Evolutionary conservation across 139 green algal genomes (phyloP), one percentile per base, ranked within the genome.

Genomic region (Klebsormidium nitens): DNA sequence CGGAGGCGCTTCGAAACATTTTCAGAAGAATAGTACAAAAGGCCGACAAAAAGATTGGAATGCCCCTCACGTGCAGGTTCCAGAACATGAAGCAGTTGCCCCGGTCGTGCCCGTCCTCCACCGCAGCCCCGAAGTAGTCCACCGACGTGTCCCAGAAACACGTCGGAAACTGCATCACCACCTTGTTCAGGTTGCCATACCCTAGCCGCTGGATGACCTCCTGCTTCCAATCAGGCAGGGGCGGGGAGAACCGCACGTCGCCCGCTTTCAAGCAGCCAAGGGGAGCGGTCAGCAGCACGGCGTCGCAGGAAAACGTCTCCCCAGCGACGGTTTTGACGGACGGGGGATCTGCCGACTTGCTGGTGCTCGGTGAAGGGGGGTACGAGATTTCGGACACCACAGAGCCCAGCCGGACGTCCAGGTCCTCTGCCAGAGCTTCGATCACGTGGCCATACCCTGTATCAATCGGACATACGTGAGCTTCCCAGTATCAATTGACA

Each of bases 141-240:
- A 74, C 49, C 0, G 35, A 31, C 23, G 59, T 19, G 26, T 91
- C 76, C 89, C 90, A 96, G 50, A 96, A 96, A 0, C 66, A 71
- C 4, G 69, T n/a, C 26, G 79, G 58, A 59, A 96, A 96, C 85
- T 93, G 82, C 66, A 93, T 50, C 2, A 92, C 61, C 3, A 95
- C 77, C 79, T 96, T 96, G 78, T 96, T 93, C 1, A 95, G 81
- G 31, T 84, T 77, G 1, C 90, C 90, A 77, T 89, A 91, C 59
- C 90, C 90, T 2, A 95, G 73, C 32, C 69, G 67, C 2, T 72
- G 29, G n/a, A 95, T 85, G 17, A 85, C 86, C 0, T 69, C 60
- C 6, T 37, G 49, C 78, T 96, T 96, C 84, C 80, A 89, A 32
- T 55, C 36, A 0, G 88, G 87, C 49, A 96, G 77, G 19, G 78